Evolutionary conservation across 306 rosid species (phyloP).

Genomic region (Cucurbita moschata): DNA sequence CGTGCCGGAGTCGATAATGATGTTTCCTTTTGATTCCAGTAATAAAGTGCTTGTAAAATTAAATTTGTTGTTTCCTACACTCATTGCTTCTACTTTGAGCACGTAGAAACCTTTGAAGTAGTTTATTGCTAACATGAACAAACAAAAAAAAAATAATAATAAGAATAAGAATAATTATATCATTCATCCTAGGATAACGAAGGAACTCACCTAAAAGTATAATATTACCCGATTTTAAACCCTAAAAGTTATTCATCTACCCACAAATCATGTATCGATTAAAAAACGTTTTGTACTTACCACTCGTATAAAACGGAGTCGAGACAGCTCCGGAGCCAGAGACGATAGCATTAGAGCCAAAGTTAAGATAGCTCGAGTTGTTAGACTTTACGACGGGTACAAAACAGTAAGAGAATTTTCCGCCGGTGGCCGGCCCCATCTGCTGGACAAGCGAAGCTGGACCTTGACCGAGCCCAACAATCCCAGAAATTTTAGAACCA

Average conservation of each 20-base stretch:
- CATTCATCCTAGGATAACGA: too few species aligned
- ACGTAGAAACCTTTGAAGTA: neutral
- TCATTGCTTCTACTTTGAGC: slow-evolving; percentile 14
- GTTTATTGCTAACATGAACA: neutral
- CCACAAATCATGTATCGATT: too few species aligned
- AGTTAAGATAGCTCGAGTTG: slow-evolving; percentile 4
- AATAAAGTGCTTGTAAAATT: neutral
- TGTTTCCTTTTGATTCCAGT: neutral
- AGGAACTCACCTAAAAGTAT: too few species aligned
- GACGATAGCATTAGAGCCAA: slow-evolving; percentile 17
- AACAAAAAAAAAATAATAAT: neutral
- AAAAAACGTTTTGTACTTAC: neutral
- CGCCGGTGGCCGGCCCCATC: slow-evolving; percentile 9
- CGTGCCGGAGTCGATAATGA: slow-evolving; percentile 27
- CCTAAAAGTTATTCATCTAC: too few species aligned
- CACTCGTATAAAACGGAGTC: slow-evolving; percentile 5
- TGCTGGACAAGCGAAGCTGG: slow-evolving; percentile 20
- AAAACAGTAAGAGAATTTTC: slow-evolving; percentile 50
- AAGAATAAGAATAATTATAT: too few species aligned
- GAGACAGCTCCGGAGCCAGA: slow-evolving; percentile 11
- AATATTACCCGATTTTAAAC: too few species aligned
- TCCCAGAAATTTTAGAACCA: slow-evolving; percentile 7
- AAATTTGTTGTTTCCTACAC: slow-evolving; percentile 8
- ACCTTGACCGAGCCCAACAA: slow-evolving; percentile 43
- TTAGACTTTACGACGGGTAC: neutral